These are phyloP conservation scores for Odontarrhena argentea DNA, from an alignment of 345 rosid species.

Conservation along the genomic window DNA sequence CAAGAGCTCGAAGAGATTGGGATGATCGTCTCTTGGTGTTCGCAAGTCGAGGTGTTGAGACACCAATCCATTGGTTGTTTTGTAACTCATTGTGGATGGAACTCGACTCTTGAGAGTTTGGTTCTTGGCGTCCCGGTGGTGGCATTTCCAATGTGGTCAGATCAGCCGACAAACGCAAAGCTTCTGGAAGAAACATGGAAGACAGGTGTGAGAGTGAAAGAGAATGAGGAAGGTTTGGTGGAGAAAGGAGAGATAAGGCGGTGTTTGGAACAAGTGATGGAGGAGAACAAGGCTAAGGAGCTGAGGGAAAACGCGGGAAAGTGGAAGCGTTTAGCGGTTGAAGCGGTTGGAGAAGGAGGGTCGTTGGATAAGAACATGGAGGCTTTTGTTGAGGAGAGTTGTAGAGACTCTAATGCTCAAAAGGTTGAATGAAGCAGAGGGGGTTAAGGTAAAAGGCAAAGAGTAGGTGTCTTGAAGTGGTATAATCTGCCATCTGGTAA, in stretches of 20 bases:
- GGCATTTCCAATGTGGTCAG: slow-evolving; percentile 73
- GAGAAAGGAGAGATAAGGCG: slow-evolving; percentile 57
- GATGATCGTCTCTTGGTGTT: slow-evolving; percentile 67
- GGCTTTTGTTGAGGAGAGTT: slow-evolving; percentile 40
- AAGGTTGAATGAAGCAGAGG: background rate
- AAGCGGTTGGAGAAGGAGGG: slow-evolving; percentile 55
- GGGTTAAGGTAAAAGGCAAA: slow-evolving; percentile 36
- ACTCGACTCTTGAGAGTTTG: slow-evolving; percentile 63
- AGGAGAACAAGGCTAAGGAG: slow-evolving; percentile 38
- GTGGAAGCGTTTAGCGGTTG: slow-evolving; percentile 57
- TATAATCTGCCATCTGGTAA: too few relatives aligned
- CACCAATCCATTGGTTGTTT: slow-evolving; percentile 62
- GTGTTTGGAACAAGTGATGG: slow-evolving; percentile 67
- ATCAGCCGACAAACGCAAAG: slow-evolving; percentile 63
- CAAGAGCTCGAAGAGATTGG: slow-evolving; percentile 55
- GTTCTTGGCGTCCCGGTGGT: slow-evolving; percentile 62
- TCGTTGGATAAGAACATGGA: slow-evolving; percentile 53
- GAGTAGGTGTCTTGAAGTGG: slow-evolving; percentile 51
- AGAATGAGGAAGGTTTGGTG: slow-evolving; percentile 50
- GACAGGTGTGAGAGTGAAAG: slow-evolving; percentile 55
- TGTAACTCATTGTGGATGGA: slow-evolving; percentile 76
- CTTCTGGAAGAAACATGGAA: slow-evolving; percentile 58
- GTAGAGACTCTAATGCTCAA: too few relatives aligned
- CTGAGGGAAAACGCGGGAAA: slow-evolving; percentile 50
- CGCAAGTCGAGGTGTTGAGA: slow-evolving; percentile 59